Conservation (phyloP, 2,329 filamentous ascomycete genomes). For the Knoxdaviesia proteae region DNA sequence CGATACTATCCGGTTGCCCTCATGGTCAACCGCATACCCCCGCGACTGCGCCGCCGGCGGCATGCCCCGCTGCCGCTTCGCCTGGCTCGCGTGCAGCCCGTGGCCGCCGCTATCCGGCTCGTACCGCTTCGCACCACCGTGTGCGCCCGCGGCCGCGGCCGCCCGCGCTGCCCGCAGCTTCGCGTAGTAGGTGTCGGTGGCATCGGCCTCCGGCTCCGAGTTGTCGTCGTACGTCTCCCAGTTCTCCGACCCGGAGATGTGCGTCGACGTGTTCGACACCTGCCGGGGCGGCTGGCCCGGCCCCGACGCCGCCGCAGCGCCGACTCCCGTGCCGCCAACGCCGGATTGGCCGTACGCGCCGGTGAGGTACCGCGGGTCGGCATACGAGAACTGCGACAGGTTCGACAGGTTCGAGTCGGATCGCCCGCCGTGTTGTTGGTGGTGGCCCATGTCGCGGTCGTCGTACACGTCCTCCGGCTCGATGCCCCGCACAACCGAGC, state of each 20-base stretch:
- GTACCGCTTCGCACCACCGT: constrained; percentile 38
- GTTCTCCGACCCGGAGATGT: constrained; percentile 71
- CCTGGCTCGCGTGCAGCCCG: constrained; percentile 18
- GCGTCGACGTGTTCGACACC: constrained; percentile 39
- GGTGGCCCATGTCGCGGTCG: constrained; percentile 20
- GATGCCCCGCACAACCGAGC: constrained; percentile 34
- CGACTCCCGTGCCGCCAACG: too few species aligned
- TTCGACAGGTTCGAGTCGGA: neutral
- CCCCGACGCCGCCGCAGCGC: too few species aligned
- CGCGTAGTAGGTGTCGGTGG: constrained; percentile 59
- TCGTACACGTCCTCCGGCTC: constrained; percentile 76
- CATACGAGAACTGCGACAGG: too few species aligned
- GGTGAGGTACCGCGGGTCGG: too few species aligned
- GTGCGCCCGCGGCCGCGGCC: constrained; percentile 25
- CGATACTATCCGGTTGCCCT: constrained; percentile 41
- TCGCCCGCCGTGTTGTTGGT: constrained; percentile 9
- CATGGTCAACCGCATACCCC: constrained; percentile 29
- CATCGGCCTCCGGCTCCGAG: constrained; percentile 56
- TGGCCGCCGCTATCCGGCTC: constrained; percentile 24
- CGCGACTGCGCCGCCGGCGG: constrained; percentile 27
- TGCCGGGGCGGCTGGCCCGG: constrained; percentile 28
- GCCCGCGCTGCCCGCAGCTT: constrained; percentile 46
- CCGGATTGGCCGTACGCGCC: too few species aligned
- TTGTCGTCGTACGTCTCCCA: constrained; percentile 93
- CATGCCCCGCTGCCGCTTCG: constrained; percentile 33